Conservation (phyloP, 1,139 yeast species). For the Taphrina deformans region DNA sequence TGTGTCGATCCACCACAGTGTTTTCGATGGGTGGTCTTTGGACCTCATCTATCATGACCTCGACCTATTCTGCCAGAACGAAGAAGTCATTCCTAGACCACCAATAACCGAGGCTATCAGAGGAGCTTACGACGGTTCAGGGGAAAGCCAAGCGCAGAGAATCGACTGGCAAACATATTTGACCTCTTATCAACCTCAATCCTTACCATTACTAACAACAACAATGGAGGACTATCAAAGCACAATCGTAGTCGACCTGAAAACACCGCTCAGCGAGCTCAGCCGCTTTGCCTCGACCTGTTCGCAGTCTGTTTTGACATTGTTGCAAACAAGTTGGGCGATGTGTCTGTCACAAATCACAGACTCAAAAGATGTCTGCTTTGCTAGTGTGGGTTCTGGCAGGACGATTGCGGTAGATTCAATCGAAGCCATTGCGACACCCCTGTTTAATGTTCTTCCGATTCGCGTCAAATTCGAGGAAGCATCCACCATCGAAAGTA, state of each 20-base stretch:
- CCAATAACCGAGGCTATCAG: neutral
- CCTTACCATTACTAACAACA: constrained; percentile 9
- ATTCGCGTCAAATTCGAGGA: constrained; percentile 31
- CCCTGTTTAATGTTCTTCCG: constrained; percentile 39
- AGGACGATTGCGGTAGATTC: constrained; percentile 33
- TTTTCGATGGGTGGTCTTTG: constrained; percentile 39
- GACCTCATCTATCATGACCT: constrained; percentile 35
- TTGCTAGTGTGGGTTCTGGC: constrained; percentile 38
- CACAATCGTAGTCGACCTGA: neutral
- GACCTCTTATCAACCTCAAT: neutral
- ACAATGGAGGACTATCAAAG: neutral
- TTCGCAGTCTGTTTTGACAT: neutral
- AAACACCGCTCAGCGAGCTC: neutral
- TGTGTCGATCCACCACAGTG: constrained; percentile 38
- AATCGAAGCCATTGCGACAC: constrained; percentile 36
- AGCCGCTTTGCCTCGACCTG: neutral
- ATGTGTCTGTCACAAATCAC: neutral
- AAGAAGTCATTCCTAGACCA: neutral
- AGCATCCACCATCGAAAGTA: neutral
- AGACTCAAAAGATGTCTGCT: constrained; percentile 38
- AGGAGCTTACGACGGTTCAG: neutral
- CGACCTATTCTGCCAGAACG: neutral
- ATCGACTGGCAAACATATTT: constrained; percentile 6
- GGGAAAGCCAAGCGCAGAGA: neutral
- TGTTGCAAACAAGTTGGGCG: constrained; percentile 22